Percentiles rank a stretch among this genome's conserved stretches.
Conservation (phyloP, 768 basidiomycete species). For the Candolleomyces aberdarensis region DNA sequence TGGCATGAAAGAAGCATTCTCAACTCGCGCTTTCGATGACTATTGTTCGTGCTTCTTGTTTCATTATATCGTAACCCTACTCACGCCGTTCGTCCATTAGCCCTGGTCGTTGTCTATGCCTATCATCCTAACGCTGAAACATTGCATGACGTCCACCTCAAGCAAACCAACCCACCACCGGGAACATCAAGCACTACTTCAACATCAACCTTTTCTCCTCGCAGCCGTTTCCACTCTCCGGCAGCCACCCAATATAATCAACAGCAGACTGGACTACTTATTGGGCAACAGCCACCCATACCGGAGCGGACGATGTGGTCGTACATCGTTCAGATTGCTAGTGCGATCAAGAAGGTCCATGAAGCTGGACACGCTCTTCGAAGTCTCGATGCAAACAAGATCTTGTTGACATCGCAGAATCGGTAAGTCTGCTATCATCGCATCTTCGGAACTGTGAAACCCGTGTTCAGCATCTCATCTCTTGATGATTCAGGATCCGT, state of each 20-base stretch:
- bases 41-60: slow-evolving; percentile 59
- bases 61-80: no score
- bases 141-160: slow-evolving; percentile 75
- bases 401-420: slow-evolving; percentile 87
- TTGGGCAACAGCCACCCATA: slow-evolving; percentile 26
- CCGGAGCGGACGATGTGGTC: slow-evolving; percentile 88
- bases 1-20: slow-evolving; percentile 87
- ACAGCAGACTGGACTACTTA: slow-evolving; percentile 23
- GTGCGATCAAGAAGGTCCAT: slow-evolving; percentile 84
- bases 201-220: background rate
- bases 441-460: background rate
- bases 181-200: slow-evolving; percentile 16
- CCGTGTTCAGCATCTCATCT: background rate
- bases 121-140: slow-evolving; percentile 85
- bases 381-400: slow-evolving; percentile 82
- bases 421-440: slow-evolving; percentile 35
- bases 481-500: slow-evolving; percentile 53
- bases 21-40: slow-evolving; percentile 88
- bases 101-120: slow-evolving; percentile 88
- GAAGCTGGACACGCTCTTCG: slow-evolving; percentile 76
- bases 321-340: slow-evolving; percentile 87
- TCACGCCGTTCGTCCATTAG: slow-evolving; percentile 44
- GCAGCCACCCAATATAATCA: slow-evolving; percentile 19
- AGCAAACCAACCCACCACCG: slow-evolving; percentile 36
- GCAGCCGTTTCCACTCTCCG: slow-evolving; percentile 11